phyloP scores from a whole-genome alignment of 2,329 filamentous ascomycete genomes.

The Metarhizium rileyi region DNA sequence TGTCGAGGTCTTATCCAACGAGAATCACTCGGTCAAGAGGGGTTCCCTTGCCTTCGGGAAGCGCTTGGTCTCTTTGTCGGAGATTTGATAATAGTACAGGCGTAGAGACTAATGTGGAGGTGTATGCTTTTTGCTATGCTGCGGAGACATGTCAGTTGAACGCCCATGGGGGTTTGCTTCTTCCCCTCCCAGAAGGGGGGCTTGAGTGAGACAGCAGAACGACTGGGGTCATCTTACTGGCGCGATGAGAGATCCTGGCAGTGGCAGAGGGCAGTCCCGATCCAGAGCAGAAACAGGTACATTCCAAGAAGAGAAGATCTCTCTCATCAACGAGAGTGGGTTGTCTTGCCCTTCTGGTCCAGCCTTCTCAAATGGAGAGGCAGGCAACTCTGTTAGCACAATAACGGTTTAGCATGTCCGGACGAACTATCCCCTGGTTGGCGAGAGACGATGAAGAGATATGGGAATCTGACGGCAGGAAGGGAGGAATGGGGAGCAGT shows the following conservation, averaged over 20 bases:
- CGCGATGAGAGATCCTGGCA: slow-evolving; percentile 19
- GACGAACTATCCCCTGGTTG: slow-evolving; percentile 14
- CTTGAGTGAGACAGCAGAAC: slow-evolving; percentile 26
- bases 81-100: slow-evolving; percentile 27
- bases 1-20: slow-evolving; percentile 27
- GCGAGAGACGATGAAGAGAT: slow-evolving; percentile 9
- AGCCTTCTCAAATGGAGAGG: slow-evolving; percentile 14
- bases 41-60: slow-evolving; percentile 17
- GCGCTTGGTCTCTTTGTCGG: slow-evolving; percentile 23
- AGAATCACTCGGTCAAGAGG: slow-evolving; percentile 20
- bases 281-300: slow-evolving; percentile 27
- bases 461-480: slow-evolving; percentile 7
- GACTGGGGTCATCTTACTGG: slow-evolving; percentile 24
- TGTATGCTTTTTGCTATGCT: slow-evolving; percentile 22
- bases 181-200: slow-evolving; percentile 18
- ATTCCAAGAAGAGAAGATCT: slow-evolving; percentile 26
- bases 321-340: slow-evolving; percentile 8
- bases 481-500: slow-evolving; percentile 12
- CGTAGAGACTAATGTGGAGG: slow-evolving; percentile 20
- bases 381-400: slow-evolving; percentile 12
- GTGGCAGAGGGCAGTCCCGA: slow-evolving; percentile 24
- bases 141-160: slow-evolving; percentile 21
- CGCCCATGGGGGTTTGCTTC: slow-evolving; percentile 21
- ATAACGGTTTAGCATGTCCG: slow-evolving; percentile 12
- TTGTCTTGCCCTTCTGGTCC: slow-evolving; percentile 15